Base-by-base conservation (phyloP, 495 filamentous ascomycete species). In the Aspergillus sclerotioniger region DNA sequence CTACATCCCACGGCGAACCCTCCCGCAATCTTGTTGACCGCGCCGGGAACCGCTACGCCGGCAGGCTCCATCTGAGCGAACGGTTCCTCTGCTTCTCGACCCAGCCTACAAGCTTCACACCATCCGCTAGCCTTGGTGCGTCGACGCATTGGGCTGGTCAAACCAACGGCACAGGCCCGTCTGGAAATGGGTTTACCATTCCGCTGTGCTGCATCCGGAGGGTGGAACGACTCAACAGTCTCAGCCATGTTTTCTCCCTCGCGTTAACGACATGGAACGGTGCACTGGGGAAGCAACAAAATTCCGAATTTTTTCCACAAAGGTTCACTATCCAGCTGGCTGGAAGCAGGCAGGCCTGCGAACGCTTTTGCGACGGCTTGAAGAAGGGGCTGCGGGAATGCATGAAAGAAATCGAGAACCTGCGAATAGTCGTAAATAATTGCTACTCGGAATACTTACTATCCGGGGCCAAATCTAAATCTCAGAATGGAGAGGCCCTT, bases 241-340 rank as follows among this genome's bases (percentile, higher is more conserved):
- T 92, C 58, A 93, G 85, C 63, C 89, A 91, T 64, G 86, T 96
- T 73, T 98, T 97, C 71, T 88, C 95, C 8, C 82, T 98, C 37
- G 87, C 91, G 6, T 89, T 98, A 65, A 98, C 92, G 1, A 97
- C 94, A 6, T 98, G 93, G 92, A 97, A 96, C 67, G 93, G 92
- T 3, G 66, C 79, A 13, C 57, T 78, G 28, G 65, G 70, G 41
- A 76, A 79, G 68, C 78, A 86, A 59, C 83, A 80, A 66, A 81
- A 77, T 56, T 74, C 73, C 45, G 82, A 80, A 52, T 76, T 82
- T 17, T 59, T 76, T 1, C 88, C 87, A 57, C 93, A 93, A 68
- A 87, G 90, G 54, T 86, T 98, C 53, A 96, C 90, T 4, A 76
- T 98, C 56, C 89, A 96, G 72, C 87, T 98, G 35, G 90, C 87